Evolutionary conservation across 495 filamentous ascomycete genomes (phyloP).

Genomic region (Hypoxylon perforatum): DNA sequence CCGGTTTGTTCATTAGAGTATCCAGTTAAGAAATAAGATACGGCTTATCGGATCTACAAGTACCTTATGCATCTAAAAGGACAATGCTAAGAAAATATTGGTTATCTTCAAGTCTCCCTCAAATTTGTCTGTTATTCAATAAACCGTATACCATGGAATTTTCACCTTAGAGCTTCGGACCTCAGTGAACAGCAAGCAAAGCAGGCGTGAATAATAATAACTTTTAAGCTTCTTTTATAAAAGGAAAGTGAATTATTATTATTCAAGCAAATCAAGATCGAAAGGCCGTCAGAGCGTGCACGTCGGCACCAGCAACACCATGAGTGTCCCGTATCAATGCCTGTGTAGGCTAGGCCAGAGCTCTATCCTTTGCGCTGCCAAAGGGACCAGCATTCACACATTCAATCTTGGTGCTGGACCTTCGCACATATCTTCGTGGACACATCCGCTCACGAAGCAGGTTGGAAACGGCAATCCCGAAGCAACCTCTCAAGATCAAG

Average conservation of each 20-base stretch:
- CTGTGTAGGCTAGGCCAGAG: slow-evolving; percentile 45
- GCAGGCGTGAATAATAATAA: no score
- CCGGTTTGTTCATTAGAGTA: no score
- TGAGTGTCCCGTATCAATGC: slow-evolving; percentile 61
- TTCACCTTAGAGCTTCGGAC: slow-evolving; percentile 12
- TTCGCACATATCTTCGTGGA: slow-evolving; percentile 63
- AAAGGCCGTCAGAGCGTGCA: not conserved
- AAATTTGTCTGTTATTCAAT: slow-evolving; percentile 27
- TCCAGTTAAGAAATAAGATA: no score
- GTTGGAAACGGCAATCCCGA: slow-evolving; percentile 30
- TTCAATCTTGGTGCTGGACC: slow-evolving; percentile 57
- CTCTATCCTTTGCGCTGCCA: slow-evolving; percentile 65
- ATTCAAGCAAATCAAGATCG: not conserved
- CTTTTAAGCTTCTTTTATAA: not conserved
- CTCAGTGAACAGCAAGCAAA: slow-evolving; percentile 9
- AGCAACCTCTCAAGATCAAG: slow-evolving; percentile 25
- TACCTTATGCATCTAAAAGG: no score
- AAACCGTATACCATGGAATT: slow-evolving; percentile 24
- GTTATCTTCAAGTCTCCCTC: not conserved
- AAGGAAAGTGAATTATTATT: not conserved
- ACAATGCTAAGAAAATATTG: not conserved
- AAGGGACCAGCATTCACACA: slow-evolving; percentile 65
- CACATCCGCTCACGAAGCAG: slow-evolving; percentile 47
- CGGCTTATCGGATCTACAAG: no score
- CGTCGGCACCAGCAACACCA: slow-evolving; percentile 56